Evolutionary conservation across 176 grass and related monocot species (phyloP).

Genomic region (Phoenix dactylifera): DNA sequence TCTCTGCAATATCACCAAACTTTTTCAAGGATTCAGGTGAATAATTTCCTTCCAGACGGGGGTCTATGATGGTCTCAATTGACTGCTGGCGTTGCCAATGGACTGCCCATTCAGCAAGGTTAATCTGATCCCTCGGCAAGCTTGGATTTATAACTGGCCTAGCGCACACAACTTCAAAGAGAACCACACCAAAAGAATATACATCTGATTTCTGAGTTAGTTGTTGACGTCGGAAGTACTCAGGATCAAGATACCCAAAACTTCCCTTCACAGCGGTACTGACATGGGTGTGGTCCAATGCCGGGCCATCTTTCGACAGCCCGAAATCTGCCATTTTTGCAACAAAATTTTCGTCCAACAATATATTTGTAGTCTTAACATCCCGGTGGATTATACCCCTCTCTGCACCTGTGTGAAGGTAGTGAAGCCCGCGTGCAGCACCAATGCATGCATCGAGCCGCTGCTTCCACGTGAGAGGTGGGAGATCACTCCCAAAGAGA

Average conservation of each 20-base stretch:
- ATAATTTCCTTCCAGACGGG: neutral
- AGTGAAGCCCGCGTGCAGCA: constrained; percentile 8
- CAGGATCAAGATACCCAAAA: constrained; percentile 15
- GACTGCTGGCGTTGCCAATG: neutral
- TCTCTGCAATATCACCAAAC: constrained; percentile 12
- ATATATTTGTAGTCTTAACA: constrained; percentile 19
- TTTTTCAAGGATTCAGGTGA: neutral
- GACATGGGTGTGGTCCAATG: constrained; percentile 13
- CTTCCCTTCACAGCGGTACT: constrained; percentile 17
- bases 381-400: constrained; percentile 15
- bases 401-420: constrained; percentile 14
- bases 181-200: constrained; percentile 17
- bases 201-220: constrained; percentile 15
- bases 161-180: constrained; percentile 11
- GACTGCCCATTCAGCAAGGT: constrained; percentile 10
- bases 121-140: constrained; percentile 17
- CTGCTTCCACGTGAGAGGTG: constrained; percentile 13
- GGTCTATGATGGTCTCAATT: neutral
- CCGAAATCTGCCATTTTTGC: constrained; percentile 19
- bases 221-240: constrained; percentile 18
- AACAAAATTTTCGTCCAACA: constrained; percentile 14
- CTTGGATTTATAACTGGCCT: constrained; percentile 14
- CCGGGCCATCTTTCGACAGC: constrained; percentile 13
- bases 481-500: constrained; percentile 9
- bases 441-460: constrained; percentile 14